Base-by-base conservation (phyloP, 192 early-diverging fungal genomes). In the Backusella macrospora region DNA sequence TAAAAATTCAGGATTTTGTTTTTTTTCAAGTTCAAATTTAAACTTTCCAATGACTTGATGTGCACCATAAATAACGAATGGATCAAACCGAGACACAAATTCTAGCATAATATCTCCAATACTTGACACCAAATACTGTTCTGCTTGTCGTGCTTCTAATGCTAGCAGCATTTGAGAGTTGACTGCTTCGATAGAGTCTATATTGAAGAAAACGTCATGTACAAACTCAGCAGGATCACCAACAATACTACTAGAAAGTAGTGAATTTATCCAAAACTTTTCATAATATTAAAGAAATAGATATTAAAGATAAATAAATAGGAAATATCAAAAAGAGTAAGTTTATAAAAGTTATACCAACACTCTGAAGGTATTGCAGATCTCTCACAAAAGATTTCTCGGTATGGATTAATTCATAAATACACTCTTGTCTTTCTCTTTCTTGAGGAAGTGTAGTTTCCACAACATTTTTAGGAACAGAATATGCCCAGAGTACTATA, bases 321-420 rank as follows among this genome's bases (percentile, higher is more conserved):
- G 9, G 3, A 3, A 13, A 59, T 59, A 23, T 52, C 16, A 6
- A 21, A 55, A 55, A 55, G 9, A n/a, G 21, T 0, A 8, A 9
- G 18, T 21, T 12, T 18, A 46, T 47, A 63, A 63, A 46, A 47
- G 23, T 26, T 14, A n/a, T 9, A 26, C 80, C 34, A 81, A 92
- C 92, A 69, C 89, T 89, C 73, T 92, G 84, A 34, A 98, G 78
- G 21, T 93, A 87, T 65, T 90, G 89, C 42, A 99, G 83, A 62
- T 98, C 95, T 47, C 86, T 85, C 46, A 97, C 93, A 86, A 95
- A 99, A 75, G 96, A 92, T 64, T 89, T 86, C 72, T 99, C 94
- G 3, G 92, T 96, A 62, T 94, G 88, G 26, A 97, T 93, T 63
- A 98, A 77, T 84, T 99, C 97, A 78, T 91, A 97, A 76, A 99